phyloP scores from a whole-genome alignment of 179 eudicot species.

The Pouteria campechiana region DNA sequence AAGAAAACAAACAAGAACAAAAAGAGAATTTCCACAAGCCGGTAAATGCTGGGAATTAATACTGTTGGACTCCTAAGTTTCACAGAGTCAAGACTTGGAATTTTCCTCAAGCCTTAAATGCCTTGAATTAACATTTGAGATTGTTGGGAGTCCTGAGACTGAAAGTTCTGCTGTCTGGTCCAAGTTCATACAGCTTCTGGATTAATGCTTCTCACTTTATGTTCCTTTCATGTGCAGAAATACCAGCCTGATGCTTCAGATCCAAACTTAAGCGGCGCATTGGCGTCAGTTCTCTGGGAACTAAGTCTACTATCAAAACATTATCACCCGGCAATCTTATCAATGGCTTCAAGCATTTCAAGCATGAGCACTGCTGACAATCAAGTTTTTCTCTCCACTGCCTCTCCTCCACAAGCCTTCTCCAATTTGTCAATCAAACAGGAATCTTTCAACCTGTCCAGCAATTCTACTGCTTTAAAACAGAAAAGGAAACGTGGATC shows the following conservation, averaged over 20 bases:
- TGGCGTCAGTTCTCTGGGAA: conserved; percentile 95
- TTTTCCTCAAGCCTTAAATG: too few relatives aligned
- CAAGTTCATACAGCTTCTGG: too few relatives aligned
- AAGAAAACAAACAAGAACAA: too few relatives aligned
- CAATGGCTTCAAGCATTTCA: conserved; percentile 61
- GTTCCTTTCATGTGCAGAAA: conserved; percentile 31
- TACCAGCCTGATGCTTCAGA: conserved; percentile 76
- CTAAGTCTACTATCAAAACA: conserved; percentile 67
- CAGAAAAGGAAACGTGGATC: conserved; percentile 40
- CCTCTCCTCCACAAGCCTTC: conserved; percentile 76
- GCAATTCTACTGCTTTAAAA: conserved; percentile 25
- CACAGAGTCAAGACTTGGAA: too few relatives aligned
- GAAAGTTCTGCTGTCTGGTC: too few relatives aligned
- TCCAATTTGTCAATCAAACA: conserved; percentile 40
- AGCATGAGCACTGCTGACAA: conserved; percentile 32
- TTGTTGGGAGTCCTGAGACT: too few relatives aligned
- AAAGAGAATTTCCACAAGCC: too few relatives aligned
- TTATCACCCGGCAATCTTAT: conserved; percentile 68
- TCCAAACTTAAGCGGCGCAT: conserved; percentile 90
- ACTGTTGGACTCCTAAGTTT: too few relatives aligned
- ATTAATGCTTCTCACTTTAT: not conserved
- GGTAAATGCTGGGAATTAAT: too few relatives aligned
- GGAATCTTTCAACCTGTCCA: conserved; percentile 28
- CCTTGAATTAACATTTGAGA: too few relatives aligned
- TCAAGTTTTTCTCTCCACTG: conserved; percentile 45